Evolutionary conservation across 805 yeast genomes (phyloP), one percentile per base, ranked within the genome.

Genomic region (Grigorovia humatica): DNA sequence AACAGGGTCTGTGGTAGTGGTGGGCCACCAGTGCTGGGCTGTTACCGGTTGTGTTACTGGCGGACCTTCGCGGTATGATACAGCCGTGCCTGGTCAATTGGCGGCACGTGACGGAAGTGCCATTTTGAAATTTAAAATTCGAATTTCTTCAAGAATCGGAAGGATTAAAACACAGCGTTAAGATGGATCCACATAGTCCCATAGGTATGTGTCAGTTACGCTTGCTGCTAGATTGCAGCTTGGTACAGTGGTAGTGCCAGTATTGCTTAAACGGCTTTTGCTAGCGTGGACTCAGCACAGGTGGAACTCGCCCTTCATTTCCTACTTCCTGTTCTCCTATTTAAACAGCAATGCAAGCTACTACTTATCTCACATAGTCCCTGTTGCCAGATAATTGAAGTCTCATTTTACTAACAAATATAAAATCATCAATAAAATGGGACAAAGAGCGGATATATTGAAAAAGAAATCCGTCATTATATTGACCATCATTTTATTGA

Each of bases 1-100:
- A 80, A 57, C 98, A 91, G 69, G 98, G 97, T 0, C 71, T 91
- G 48, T 59, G 88, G 32, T 89, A 69, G n/a, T 15, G 38, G 12
- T 32, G 38, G 12, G 27, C 3, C n/a, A n/a, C n/a, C n/a, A n/a
- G n/a, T n/a, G n/a, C n/a, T n/a, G n/a, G n/a, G n/a, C n/a, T n/a
- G n/a, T n/a, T n/a, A n/a, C n/a, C n/a, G n/a, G n/a, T n/a, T n/a
- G n/a, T n/a, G n/a, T n/a, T n/a, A n/a, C n/a, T n/a, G n/a, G n/a
- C n/a, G n/a, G n/a, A n/a, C n/a, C n/a, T n/a, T n/a, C n/a, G n/a
- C n/a, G 27, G 27, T 6, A 23, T 23, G 27, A 6, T 23, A 23
- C 27, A 23, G 27, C 27, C 27, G 27, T 13, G 38, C 38, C 9
- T 32, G 38, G 15, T 19, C 4, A 15, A 29, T 9, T n/a, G 13